Conservation (phyloP, 2,329 filamentous ascomycete species). For the Lecanicillium sp. region DNA sequence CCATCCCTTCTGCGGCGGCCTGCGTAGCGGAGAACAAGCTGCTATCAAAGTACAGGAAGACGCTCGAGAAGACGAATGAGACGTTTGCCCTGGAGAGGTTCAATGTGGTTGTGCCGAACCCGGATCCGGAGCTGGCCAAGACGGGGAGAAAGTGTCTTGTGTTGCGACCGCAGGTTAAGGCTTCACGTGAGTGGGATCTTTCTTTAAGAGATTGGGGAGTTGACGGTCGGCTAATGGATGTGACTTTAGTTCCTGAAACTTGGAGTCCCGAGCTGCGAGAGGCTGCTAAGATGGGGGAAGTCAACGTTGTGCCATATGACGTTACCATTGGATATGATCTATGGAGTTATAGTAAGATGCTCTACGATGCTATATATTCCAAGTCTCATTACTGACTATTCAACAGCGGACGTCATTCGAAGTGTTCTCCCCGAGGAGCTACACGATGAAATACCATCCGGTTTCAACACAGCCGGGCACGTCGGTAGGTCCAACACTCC, state of each 20-base stretch:
- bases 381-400: slow-evolving; percentile 14
- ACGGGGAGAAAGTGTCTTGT: slow-evolving; percentile 56
- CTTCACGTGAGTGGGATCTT: no score
- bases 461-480: slow-evolving; percentile 85
- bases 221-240: no score
- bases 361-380: neutral
- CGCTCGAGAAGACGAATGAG: slow-evolving; percentile 58
- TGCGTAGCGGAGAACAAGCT: slow-evolving; percentile 67
- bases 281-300: slow-evolving; percentile 58
- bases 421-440: slow-evolving; percentile 74
- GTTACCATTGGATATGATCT: slow-evolving; percentile 74
- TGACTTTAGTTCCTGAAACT: slow-evolving; percentile 51
- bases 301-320: slow-evolving; percentile 68
- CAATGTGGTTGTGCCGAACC: slow-evolving; percentile 55
- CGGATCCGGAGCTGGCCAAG: slow-evolving; percentile 42
- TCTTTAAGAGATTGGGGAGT: no score
- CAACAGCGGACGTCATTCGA: slow-evolving; percentile 72
- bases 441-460: slow-evolving; percentile 72
- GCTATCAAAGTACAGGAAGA: slow-evolving; percentile 63
- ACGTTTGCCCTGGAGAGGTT: slow-evolving; percentile 58
- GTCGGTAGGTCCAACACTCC: slow-evolving; percentile 48
- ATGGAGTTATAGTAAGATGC: slow-evolving; percentile 69
- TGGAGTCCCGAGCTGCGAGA: slow-evolving; percentile 67
- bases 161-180: slow-evolving; percentile 47
- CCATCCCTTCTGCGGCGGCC: slow-evolving; percentile 69